Base-by-base conservation (phyloP, 176 grass and related monocot genomes). In the Rhipidocladum racemiflorum region DNA sequence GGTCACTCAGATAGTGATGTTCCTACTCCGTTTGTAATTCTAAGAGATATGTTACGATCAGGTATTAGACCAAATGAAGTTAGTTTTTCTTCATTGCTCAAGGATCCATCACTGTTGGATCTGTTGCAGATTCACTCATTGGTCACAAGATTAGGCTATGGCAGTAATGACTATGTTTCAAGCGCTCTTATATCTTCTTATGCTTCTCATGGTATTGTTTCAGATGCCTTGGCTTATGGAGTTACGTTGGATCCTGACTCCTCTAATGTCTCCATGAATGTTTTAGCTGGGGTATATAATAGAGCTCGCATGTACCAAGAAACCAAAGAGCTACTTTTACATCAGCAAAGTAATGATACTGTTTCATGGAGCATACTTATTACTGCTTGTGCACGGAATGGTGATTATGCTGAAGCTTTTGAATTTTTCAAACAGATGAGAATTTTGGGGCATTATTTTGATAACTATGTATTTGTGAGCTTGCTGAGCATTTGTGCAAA, bases 341-440 rank as follows among this genome's bases (percentile, higher is more conserved):
- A 61, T 71, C 78, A 78, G 68, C 46, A 79, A 84, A 80, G 11
- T 39, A 75, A 48, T 34, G 90, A 91, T 88, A 83, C 23, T 44
- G 35, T 89, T 65, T 98, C 96, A 17, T 95, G 90, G 87, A 95
- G 86, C 81, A 85, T 95, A 75, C 86, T 93, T 84, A 84, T 93
- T 66, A 88, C 85, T 86, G 72, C 92, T 77, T 93, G 84, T 36
- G 74, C 76, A 63, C 48, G 85, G 44, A 90, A 84, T 78, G 85
- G 88, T 71, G 79, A 90, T 87, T 93, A 60, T 46, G 18, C 65
- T 25, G 67, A 95, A 84, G 90, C 89, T 72, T 91, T 93, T 44
- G 13, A 67, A 55, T 64, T 77, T 51, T 95, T 93, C 72, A 91
- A 45, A 29, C 81, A 77, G 24, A 94, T 92, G 92, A 89, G 78